These are phyloP conservation scores for Phaseolus lunatus DNA, from an alignment of 306 rosid genomes.

Conservation along the genomic window DNA sequence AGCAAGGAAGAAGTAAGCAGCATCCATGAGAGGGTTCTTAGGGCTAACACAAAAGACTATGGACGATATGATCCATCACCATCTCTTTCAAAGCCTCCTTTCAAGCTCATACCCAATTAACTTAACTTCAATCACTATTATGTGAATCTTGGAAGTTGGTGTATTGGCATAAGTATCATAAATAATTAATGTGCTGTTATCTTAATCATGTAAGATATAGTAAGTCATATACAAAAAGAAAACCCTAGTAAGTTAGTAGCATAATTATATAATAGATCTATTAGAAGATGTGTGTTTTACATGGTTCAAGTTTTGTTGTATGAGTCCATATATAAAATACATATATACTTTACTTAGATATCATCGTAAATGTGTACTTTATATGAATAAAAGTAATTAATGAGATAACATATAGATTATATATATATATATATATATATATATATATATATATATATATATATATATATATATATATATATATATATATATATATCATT, in stretches of 20 bases:
- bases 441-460: no score
- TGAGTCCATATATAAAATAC: background rate
- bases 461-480: background rate
- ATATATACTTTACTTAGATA: background rate
- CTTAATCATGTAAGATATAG: slow-evolving; percentile 44
- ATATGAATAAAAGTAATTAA: slow-evolving; percentile 2
- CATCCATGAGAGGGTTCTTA: slow-evolving; percentile 84
- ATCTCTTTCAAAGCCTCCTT: slow-evolving; percentile 88
- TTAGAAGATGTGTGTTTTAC: slow-evolving; percentile 7
- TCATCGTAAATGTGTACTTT: background rate
- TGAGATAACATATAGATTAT: no score
- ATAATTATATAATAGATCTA: background rate
- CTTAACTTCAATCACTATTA: background rate
- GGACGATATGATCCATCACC: slow-evolving; percentile 95
- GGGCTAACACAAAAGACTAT: slow-evolving; percentile 76
- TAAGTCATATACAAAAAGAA: slow-evolving; percentile 20
- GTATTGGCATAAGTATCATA: slow-evolving; percentile 26
- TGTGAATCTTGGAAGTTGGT: slow-evolving; percentile 25
- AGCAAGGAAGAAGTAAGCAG: slow-evolving; percentile 47
- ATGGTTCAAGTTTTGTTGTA: background rate
- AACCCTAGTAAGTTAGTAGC: slow-evolving; percentile 27
- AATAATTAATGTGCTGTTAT: slow-evolving; percentile 45
- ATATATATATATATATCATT: no score
- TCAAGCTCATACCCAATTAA: slow-evolving; percentile 92
- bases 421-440: no score